phyloP scores from a whole-genome alignment of 345 rosid genomes.

The Anacardium occidentale region DNA sequence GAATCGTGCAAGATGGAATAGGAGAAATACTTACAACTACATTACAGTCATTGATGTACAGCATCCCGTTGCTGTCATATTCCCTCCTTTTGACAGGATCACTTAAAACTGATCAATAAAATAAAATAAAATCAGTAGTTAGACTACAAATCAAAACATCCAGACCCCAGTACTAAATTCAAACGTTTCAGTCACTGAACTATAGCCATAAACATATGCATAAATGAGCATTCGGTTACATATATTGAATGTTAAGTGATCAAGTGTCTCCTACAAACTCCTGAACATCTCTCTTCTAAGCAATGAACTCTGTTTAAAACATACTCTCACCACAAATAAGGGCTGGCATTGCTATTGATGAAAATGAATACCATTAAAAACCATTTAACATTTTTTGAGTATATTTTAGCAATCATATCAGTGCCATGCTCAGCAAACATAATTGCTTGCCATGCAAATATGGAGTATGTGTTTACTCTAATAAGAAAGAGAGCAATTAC shows the following conservation, averaged over 20 bases:
- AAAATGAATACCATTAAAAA: not conserved
- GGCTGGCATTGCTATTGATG: not conserved
- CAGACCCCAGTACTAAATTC: too few relatives aligned
- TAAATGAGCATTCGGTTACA: not conserved
- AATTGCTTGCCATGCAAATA: not conserved
- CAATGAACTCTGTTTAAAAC: not conserved
- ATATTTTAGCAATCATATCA: too few relatives aligned
- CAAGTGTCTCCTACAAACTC: not conserved
- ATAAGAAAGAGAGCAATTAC: not conserved
- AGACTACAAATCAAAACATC: not conserved
- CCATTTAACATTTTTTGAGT: not conserved
- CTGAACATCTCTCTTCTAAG: not conserved
- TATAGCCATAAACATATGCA: not conserved
- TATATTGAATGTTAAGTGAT: not conserved
- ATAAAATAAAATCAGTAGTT: slow-evolving; percentile 6
- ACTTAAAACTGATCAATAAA: slow-evolving; percentile 57
- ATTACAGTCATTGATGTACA: slow-evolving; percentile 52
- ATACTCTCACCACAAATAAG: not conserved
- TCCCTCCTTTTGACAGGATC: slow-evolving; percentile 72
- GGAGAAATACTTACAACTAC: slow-evolving; percentile 38
- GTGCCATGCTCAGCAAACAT: too few relatives aligned
- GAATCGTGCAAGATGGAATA: not conserved
- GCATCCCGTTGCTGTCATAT: slow-evolving; percentile 69
- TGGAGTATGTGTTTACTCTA: not conserved
- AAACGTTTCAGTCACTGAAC: not conserved